Evolutionary conservation across 257 asterid species (phyloP), one percentile per base, ranked within the genome.

Genomic region (Fraxinus excelsior): DNA sequence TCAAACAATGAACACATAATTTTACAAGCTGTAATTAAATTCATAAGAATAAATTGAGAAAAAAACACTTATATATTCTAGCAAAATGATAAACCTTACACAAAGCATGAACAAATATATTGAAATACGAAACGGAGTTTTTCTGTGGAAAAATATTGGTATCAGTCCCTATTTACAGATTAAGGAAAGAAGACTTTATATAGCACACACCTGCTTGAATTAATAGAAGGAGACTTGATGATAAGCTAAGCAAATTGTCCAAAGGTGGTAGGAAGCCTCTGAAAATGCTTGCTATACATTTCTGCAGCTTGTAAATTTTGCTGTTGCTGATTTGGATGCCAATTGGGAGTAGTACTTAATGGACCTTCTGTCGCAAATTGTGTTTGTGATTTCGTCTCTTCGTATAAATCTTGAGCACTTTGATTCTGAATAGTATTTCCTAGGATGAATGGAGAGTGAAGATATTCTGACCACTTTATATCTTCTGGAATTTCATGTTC

Each of bases 91-190:
- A 42, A 82, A 70, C 58, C 74, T 44, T 78, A 51, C 76, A 79
- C 70, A 76, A 70, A 76, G 74, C 49, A 75, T 14, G 51, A 67
- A 80, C 60, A 69, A 3, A 66, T 74, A 66, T 74, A 74, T 74
- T 66, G 34, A 70, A 73, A 79, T 60, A 70, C 64, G 49, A 74
- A 80, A 66, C 49, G 19, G 26, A 49, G 28, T 70, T 73, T 42
- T 84, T 46, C 76, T 71, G 71, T 79, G 75, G 84, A 44, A 81
- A 87, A 87, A 83, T 75, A 83, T 81, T 77, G 84, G 86, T 86
- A 80, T 87, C 76, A 82, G 75, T 77, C 88, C 89, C 80, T 90
- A 91, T 93, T 85, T 93, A 90, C 97, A 91, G 82, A 90, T 87
- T 81, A 73, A 90, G 71, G 32, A 72, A 82, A 67, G 32, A 76